A percentile compares a stretch with the other conserved stretches of the same genome.
Conservation (phyloP, 2,329 filamentous ascomycete genomes). For the Neofusicoccum parvum region DNA sequence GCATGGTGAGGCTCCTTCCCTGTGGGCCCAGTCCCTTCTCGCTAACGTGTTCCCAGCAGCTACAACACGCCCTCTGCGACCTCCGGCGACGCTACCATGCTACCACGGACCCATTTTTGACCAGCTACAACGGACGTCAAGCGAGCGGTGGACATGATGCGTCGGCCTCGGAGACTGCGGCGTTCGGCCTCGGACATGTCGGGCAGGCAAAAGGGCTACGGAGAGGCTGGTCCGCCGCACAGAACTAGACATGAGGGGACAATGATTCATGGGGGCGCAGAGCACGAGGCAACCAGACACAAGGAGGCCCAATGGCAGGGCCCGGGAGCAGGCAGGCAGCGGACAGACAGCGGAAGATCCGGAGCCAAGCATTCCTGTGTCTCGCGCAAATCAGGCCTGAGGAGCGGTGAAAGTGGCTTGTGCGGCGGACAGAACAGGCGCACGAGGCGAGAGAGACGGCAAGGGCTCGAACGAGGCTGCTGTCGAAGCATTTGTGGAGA, state of each 20-base stretch:
- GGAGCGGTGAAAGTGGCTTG: slow-evolving; percentile 7
- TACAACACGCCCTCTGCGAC: neutral
- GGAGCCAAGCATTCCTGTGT: neutral
- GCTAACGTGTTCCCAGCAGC: neutral
- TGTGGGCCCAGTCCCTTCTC: neutral
- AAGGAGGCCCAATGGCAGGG: neutral
- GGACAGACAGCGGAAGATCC: neutral
- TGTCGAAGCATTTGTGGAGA: slow-evolving; percentile 8
- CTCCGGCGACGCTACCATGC: neutral
- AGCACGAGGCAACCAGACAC: neutral
- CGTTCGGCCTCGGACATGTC: neutral
- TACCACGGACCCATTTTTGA: neutral
- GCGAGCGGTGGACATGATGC: neutral
- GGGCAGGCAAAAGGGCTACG: neutral
- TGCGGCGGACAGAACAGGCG: neutral
- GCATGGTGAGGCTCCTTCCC: neutral
- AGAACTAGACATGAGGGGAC: neutral
- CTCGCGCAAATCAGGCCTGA: neutral
- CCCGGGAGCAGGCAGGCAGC: neutral
- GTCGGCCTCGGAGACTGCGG: neutral
- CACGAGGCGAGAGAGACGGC: neutral
- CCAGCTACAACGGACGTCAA: neutral
- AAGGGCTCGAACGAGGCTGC: neutral
- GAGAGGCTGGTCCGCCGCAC: neutral
- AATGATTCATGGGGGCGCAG: neutral